Evolutionary conservation across 371 early-diverging fungal genomes (phyloP).

Genomic region (Zychaea mexicana): DNA sequence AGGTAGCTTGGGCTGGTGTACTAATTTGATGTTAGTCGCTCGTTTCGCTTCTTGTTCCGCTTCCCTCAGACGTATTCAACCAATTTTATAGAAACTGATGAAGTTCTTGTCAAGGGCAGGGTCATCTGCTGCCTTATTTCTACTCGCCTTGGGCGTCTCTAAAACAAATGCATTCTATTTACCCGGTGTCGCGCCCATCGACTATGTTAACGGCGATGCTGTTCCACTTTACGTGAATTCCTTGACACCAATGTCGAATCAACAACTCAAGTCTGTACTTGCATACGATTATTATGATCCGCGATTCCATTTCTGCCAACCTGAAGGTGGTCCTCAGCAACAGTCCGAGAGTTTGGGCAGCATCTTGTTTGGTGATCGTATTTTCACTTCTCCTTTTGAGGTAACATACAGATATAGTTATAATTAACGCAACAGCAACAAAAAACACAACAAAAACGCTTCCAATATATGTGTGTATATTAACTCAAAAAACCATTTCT

Average conservation of each 20-base stretch:
- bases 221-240: conserved; percentile 85
- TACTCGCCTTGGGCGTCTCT: conserved; percentile 6
- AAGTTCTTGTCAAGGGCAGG: conserved; percentile 4
- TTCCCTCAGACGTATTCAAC: too few relatives aligned
- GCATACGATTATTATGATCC: conserved; percentile 85
- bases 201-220: conserved; percentile 66
- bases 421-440: not conserved
- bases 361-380: conserved; percentile 92
- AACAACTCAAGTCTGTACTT: conserved; percentile 69
- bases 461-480: too few relatives aligned
- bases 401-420: conserved; percentile 31
- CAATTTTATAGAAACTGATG: too few relatives aligned
- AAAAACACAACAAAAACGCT: not conserved
- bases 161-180: conserved; percentile 69
- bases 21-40: too few relatives aligned
- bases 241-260: conserved; percentile 66
- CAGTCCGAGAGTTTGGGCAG: conserved; percentile 83
- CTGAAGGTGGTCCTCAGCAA: conserved; percentile 60
- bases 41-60: too few relatives aligned
- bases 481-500: not conserved
- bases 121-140: conserved; percentile 5
- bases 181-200: conserved; percentile 90
- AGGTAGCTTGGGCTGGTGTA: too few relatives aligned
- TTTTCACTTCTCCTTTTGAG: conserved; percentile 80
- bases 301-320: conserved; percentile 84